These are phyloP conservation scores for Penicillium roqueforti DNA, from an alignment of 495 filamentous ascomycete genomes.

Conservation along the genomic window DNA sequence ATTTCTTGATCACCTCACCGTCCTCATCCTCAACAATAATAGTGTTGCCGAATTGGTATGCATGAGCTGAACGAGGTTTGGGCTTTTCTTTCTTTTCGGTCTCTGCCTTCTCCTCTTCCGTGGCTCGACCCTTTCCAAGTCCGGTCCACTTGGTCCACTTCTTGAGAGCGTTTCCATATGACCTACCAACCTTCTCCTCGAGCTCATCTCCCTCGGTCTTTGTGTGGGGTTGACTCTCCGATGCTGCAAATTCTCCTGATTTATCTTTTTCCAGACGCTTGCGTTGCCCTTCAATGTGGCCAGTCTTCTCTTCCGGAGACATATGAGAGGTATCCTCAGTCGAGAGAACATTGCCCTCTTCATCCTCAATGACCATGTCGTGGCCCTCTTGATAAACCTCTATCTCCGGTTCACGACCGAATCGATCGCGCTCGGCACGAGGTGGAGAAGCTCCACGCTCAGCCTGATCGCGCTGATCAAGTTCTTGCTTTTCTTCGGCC, in stretches of 20 bases:
- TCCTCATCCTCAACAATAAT: slow-evolving; percentile 98
- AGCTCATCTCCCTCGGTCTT: slow-evolving; percentile 45
- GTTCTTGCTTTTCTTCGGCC: slow-evolving; percentile 31
- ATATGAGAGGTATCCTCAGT: slow-evolving; percentile 42
- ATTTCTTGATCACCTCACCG: slow-evolving; percentile 96
- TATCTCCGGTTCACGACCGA: slow-evolving; percentile 40
- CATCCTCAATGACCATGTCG: slow-evolving; percentile 78
- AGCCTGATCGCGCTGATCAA: slow-evolving; percentile 36
- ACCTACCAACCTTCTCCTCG: slow-evolving; percentile 27
- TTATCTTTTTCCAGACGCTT: slow-evolving; percentile 57
- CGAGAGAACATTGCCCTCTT: slow-evolving; percentile 79
- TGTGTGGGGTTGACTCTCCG: slow-evolving; percentile 39
- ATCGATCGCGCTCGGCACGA: slow-evolving; percentile 32
- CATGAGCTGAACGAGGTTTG: slow-evolving; percentile 63
- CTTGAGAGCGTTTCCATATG: slow-evolving; percentile 32
- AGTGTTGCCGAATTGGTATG: slow-evolving; percentile 93
- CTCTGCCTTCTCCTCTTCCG: slow-evolving; percentile 21
- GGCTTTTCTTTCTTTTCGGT: slow-evolving; percentile 18
- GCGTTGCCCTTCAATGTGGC: slow-evolving; percentile 54
- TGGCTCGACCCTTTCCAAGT: slow-evolving; percentile 29
- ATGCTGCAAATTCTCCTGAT: slow-evolving; percentile 37
- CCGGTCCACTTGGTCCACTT: slow-evolving; percentile 41
- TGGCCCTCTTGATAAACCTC: slow-evolving; percentile 81
- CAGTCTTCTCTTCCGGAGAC: slow-evolving; percentile 42
- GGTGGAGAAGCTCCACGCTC: slow-evolving; percentile 32